Evolutionary conservation across 1,284 basidiomycete species (phyloP), one percentile per base, ranked within the genome.

Genomic region (Cutaneotrichosporon sp.): DNA sequence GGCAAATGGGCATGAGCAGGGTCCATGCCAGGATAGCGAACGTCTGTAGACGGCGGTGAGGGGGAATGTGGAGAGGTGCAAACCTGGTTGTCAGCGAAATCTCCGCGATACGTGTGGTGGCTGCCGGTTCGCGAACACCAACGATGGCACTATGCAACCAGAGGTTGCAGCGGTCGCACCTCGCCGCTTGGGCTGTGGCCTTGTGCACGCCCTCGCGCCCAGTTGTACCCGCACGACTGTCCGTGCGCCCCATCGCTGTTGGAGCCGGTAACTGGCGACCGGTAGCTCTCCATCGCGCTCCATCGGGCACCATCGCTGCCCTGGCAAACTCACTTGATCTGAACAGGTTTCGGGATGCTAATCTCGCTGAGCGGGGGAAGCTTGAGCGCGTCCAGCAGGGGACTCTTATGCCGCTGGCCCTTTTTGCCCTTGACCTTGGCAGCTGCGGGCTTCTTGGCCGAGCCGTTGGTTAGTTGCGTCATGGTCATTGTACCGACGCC

Each of bases 1-100:
- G 71, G 46, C 80, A 81, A 57, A 87, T 79, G 3, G 88, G 82
- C 46, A 97, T 83, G 65, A 86, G 78, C 11, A 87, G 80, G 14
- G 88, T 88, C 90, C 90, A 97, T 47, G 85, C 65, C 11, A 92
- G 86, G 35, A 98, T 93, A 0, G 82, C 86, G 49, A 89, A 78
- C 52, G 87, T 93, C 77, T 94, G 90, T 51, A 93, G 71, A 62
- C 91, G 80, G 57, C 91, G 59, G 59, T 72, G 68, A 8, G 69
- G 68, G 5, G 74, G 74, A 35, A 75, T 72, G 43, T 73, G 62
- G 12, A 75, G 61, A 2, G 74, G 74, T 4, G 74, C 74, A 52
- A 75, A 75, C 52, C 74, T 75, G 51, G 5, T n/a, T 19, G 34
- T 47, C 46, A 47, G 46, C 25, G 32, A 24, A 17, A 9, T 38